Evolutionary conservation across 2,329 filamentous ascomycete species (phyloP), one percentile per base, ranked within the genome.

Genomic region (Madurella mycetomatis): DNA sequence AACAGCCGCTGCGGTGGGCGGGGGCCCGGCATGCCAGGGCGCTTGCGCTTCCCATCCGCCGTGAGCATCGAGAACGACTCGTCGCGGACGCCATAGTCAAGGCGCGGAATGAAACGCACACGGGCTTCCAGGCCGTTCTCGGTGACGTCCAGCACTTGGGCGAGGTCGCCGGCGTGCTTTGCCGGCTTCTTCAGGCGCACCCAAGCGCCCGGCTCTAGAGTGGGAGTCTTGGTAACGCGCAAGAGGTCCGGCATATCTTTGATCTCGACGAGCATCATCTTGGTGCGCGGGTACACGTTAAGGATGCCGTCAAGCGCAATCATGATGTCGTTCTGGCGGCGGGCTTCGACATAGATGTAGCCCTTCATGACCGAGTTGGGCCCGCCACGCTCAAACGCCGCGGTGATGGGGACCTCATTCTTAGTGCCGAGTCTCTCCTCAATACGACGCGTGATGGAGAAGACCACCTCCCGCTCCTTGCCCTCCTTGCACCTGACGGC

Each of bases 241-340:
- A 99, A 79, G n/a, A 99, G 81, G 71, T 97, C 94, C 1, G 94
- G 92, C 86, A 96, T 96, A 72, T 99, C 94, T 70, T 95, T 95
- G 65, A 97, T 91, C 47, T 94, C 90, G 41, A 99, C 90, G 49
- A 97, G 77, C 43, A 92, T 83, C 74, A 94, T 86, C 71, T 91
- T 94, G 30, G 84, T 87, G 53, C 90, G 85, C 51, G 92, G 89
- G 69, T 96, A 99, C 39, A 95, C 88, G 66, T 96, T 91, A 57
- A 90, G 82, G 66, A 99, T 83, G 41, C 86, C 88, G 58, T 96
- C 89, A 41, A 96, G 77, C 8, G 90, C 89, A 49, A 85, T 79
- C 65, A 92, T 76, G 61, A 97, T 90, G 71, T 96, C 91, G 44
- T 88, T 88, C 68, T 94, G 88, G 58, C 89, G 84, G 62, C 87